Evolutionary conservation across 768 basidiomycete genomes (phyloP), one percentile per base, ranked within the genome.

Genomic region (Daedaleopsis sinensis): DNA sequence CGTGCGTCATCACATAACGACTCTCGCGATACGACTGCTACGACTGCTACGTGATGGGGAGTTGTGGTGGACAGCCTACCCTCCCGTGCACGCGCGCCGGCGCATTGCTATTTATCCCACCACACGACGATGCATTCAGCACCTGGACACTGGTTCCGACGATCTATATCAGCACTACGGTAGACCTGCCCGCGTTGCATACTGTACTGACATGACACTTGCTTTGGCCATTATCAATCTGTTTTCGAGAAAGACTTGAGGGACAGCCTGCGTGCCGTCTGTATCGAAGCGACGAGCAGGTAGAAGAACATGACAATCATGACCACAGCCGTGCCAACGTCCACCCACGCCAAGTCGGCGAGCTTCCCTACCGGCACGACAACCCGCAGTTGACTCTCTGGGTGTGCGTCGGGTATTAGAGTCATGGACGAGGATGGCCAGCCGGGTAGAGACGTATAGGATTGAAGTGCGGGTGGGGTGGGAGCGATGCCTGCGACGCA

Each of bases 1-100:
- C 84, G 69, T 96, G 94, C 78, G 82, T 94, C 49, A 79, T 94
- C 19, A 74, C 79, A 55, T 83, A 67, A 74, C 62, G 27, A 42
- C 48, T 27, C 21, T 24, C 10, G 47, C 47, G 5, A 21, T 15
- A 46, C 44, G 44, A 46, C 47, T 35, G 23, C 39, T 52, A 39
- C 6, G 36, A 15, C 19, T 15, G 18, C 35, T 18, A 19, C 18
- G 52, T 23, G 5, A 35, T 12, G 27, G 27, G 27, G 27, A 32
- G 7, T n/a, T n/a, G n/a, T n/a, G n/a, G n/a, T n/a, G n/a, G n/a
- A n/a, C n/a, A n/a, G 27, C 27, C 27, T 7, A 24, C 42, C 9
- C 47, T 16, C 24, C 18, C 44, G 35, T 23, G 18, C 52, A 54
- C 52, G 23, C 63, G 23, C 24, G 21, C 44, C 36, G 37, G 46